Evolutionary conservation across 2,329 filamentous ascomycete genomes (phyloP).

Genomic region (Diaporthe sp.): DNA sequence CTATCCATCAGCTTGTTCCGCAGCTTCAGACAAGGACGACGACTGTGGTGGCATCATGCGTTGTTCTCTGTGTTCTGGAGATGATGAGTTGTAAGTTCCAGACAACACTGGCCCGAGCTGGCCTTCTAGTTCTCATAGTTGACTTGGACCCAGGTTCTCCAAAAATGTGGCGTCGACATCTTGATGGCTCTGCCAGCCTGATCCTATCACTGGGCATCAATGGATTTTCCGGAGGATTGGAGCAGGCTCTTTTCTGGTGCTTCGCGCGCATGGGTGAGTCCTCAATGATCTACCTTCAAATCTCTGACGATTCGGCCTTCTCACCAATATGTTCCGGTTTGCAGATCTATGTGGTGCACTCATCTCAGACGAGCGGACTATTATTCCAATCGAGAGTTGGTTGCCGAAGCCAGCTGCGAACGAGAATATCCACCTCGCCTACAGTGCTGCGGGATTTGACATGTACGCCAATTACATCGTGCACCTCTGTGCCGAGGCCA

Average conservation of each 20-base stretch:
- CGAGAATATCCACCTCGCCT: background rate
- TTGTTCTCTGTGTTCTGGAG: conserved; percentile 57
- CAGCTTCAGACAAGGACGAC: conserved; percentile 52
- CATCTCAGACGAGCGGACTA: conserved; percentile 60
- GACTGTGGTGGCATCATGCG: conserved; percentile 54
- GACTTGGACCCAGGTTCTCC: conserved; percentile 13
- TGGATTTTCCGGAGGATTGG: conserved; percentile 65
- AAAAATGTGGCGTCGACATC: conserved; percentile 63
- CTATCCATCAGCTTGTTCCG: conserved; percentile 59
- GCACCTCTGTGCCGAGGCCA: conserved; percentile 67
- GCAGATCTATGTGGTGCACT: conserved; percentile 68
- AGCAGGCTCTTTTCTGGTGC: conserved; percentile 71
- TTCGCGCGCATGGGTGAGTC: conserved; percentile 68
- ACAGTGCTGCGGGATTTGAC: conserved; percentile 55
- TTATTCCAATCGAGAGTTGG: conserved; percentile 25
- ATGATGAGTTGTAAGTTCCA: conserved; percentile 58
- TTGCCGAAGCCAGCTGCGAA: conserved; percentile 9
- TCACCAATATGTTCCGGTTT: background rate
- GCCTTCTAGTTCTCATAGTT: conserved; percentile 43
- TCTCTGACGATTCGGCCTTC: background rate
- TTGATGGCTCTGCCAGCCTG: conserved; percentile 70
- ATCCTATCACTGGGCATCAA: conserved; percentile 67
- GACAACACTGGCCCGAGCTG: conserved; percentile 41
- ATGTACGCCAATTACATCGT: conserved; percentile 73
- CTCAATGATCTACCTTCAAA: background rate